Conservation (phyloP, 2,329 filamentous ascomycete species). For the Sodiomyces alkalinus region DNA sequence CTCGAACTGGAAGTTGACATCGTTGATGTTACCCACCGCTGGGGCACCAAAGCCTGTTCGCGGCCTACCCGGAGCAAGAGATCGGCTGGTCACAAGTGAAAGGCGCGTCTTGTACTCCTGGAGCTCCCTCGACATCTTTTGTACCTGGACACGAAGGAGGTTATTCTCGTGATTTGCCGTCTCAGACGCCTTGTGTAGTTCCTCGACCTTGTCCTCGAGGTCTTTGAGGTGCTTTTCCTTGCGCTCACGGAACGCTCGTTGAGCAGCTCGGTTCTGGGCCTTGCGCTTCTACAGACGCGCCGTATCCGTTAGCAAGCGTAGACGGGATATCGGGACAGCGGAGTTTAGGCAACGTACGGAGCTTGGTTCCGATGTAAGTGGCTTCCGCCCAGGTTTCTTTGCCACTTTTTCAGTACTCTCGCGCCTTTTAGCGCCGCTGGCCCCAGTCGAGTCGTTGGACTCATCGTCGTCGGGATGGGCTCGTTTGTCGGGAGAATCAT, state of each 20-base stretch:
- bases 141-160: conserved; percentile 70
- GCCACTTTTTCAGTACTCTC: conserved; percentile 73
- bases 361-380: conserved; percentile 85
- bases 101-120: conserved; percentile 83
- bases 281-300: conserved; percentile 62
- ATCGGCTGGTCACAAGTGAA: conserved; percentile 33
- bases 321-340: background rate
- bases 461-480: conserved; percentile 58
- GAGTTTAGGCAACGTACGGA: conserved; percentile 51
- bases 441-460: conserved; percentile 39
- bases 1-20: conserved; percentile 84
- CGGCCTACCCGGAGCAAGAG: conserved; percentile 11
- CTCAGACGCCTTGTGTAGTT: conserved; percentile 71
- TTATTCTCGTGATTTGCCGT: conserved; percentile 75
- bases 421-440: conserved; percentile 49
- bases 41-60: conserved; percentile 32
- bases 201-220: conserved; percentile 62
- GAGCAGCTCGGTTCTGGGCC: conserved; percentile 85
- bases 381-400: conserved; percentile 95
- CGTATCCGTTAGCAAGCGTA: conserved; percentile 1
- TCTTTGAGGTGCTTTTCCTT: conserved; percentile 87
- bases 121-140: conserved; percentile 72
- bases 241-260: conserved; percentile 83
- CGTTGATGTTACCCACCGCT: conserved; percentile 44
- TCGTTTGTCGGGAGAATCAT: conserved; percentile 48